Percentiles rank a stretch among this genome's conserved stretches.
Conservation (phyloP, 2,329 filamentous ascomycete genomes). For the Penicillium polonicum region DNA sequence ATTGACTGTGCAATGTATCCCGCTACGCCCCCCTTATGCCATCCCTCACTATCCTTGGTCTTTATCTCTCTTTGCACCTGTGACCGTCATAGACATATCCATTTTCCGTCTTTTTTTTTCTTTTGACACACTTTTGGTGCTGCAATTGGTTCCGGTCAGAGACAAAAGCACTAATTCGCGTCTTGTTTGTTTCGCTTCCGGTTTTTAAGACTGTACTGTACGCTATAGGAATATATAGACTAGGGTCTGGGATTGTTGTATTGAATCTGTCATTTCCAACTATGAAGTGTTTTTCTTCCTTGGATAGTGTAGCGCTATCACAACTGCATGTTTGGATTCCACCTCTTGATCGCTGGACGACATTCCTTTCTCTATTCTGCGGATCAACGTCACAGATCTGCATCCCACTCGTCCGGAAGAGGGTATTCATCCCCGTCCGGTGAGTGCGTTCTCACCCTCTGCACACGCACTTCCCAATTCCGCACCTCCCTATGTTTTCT, state of each 20-base stretch:
- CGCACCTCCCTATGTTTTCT: background rate
- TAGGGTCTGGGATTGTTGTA: constrained; percentile 19
- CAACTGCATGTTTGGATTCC: background rate
- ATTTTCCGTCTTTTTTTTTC: constrained; percentile 14
- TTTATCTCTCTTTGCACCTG: constrained; percentile 4
- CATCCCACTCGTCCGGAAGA: background rate
- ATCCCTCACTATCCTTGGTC: constrained; percentile 13
- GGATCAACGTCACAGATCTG: background rate
- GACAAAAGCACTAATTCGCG: constrained; percentile 25
- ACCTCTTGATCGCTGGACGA: background rate
- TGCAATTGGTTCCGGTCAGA: constrained; percentile 11
- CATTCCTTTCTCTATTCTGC: background rate
- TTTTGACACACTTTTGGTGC: constrained; percentile 17
- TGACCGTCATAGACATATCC: constrained; percentile 25
- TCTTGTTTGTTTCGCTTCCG: constrained; percentile 16
- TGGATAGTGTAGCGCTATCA: background rate
- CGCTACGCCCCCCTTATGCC: constrained; percentile 17
- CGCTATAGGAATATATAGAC: constrained; percentile 32
- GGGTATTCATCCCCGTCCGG: no score
- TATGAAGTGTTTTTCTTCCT: background rate
- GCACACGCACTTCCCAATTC: background rate
- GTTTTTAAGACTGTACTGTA: constrained; percentile 22
- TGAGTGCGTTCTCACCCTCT: background rate
- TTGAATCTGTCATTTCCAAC: constrained; percentile 10
- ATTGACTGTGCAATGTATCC: constrained; percentile 2